Base-by-base conservation (phyloP, 108 stramenopile genomes). In the Discostella stelligeroides region DNA sequence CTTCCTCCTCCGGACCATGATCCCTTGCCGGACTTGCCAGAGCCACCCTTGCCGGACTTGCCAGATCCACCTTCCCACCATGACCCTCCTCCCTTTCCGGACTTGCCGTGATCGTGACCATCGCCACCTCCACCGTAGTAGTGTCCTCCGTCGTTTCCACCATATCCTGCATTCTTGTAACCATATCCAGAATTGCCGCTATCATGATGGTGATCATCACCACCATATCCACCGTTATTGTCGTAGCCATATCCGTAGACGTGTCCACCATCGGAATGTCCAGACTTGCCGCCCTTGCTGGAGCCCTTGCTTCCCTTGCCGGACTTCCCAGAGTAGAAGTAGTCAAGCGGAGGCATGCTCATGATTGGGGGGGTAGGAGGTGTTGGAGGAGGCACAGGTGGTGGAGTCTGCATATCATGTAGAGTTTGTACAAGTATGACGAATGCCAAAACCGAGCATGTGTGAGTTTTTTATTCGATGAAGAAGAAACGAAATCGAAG, bases 21-120 rank as follows among this genome's bases (percentile, higher is more conserved):
- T 50, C 49, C 49, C 49, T 50, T 50, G 18, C 49, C 17, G 17
- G 49, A 50, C 49, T 50, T 50, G 49, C 49, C 49, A 8, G 49
- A 50, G 1, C 34, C 34, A 34, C 6, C 34, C 5, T 6, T 34
- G 3, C 34, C 34, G n/a, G 25, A 25, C 48, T 49, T 49, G 18
- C 25, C 25, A 24, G 24, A 27, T 11, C 51, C 51, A 24, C 27
- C 24, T 24, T 23, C 25, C 1, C 7, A 20, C 1, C 49, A 4
- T 4, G n/a, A n/a, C n/a, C n/a, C 3, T 18, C 7, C 17, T 50
- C 49, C 49, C 49, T 50, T 50, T 1, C 49, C 17, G 17, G 49
- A 50, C 49, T 50, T 50, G 49, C 49, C 49, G 1, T 15, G 20
- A 17, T 6, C 34, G 3, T 6, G 5, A 5, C 34, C 34, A 5